Percentiles rank a stretch among this genome's conserved stretches.
phyloP scores from a whole-genome alignment of 139 green algal genomes.

The Chlorella sp. region DNA sequence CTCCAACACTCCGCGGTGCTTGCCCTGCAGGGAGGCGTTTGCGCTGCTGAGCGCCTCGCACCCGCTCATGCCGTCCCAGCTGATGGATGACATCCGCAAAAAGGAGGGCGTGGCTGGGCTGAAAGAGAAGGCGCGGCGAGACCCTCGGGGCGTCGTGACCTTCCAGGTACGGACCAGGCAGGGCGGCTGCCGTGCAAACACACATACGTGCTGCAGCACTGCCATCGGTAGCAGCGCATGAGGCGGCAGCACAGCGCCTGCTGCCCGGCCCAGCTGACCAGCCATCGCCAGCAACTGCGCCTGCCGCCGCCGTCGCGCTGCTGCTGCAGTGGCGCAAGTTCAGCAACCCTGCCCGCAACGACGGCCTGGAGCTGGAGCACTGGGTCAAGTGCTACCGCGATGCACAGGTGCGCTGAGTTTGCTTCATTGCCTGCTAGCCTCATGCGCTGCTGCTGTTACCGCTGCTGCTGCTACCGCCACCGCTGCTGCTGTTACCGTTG shows the following conservation, averaged over 20 bases:
- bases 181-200: neutral
- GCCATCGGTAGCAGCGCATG: too few species aligned
- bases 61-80: conserved; percentile 80
- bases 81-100: conserved; percentile 66
- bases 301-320: too few species aligned
- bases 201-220: too few species aligned
- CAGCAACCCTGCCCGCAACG: conserved; percentile 75
- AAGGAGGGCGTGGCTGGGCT: conserved; percentile 50
- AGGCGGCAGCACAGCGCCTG: too few species aligned
- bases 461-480: too few species aligned
- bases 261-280: too few species aligned
- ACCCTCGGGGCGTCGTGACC: conserved; percentile 10
- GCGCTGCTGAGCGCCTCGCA: conserved; percentile 85
- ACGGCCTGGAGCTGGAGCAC: conserved; percentile 81
- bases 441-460: too few species aligned
- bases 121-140: conserved; percentile 66
- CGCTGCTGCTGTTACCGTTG: too few species aligned
- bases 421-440: too few species aligned
- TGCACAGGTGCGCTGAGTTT: conserved; percentile 14
- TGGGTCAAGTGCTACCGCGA: conserved; percentile 85
- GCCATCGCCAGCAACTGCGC: too few species aligned
- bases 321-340: conserved; percentile 68
- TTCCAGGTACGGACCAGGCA: conserved; percentile 11
- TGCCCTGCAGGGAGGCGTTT: conserved; percentile 88
- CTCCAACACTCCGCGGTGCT: conserved; percentile 23